A percentile compares a stretch with the other conserved stretches of the same genome.
Evolutionary conservation across 208 protist genomes (phyloP).

Genomic region (Porcisia hertigi): DNA sequence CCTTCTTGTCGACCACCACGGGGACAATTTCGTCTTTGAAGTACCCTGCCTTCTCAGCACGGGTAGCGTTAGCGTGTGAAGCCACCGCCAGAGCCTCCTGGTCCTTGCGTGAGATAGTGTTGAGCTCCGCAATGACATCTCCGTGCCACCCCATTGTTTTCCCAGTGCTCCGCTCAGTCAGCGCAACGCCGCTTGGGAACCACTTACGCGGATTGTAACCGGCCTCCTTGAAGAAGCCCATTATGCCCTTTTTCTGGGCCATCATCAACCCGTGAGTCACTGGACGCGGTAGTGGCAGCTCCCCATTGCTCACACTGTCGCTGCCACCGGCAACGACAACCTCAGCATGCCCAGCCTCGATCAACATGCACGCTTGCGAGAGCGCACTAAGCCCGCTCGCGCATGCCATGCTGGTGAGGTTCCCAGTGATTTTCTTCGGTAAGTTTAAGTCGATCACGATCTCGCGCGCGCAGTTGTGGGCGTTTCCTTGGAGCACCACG

Average conservation of each 20-base stretch:
- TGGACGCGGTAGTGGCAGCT: conserved; percentile 55
- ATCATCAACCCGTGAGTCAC: conserved; percentile 61
- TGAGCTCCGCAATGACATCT: conserved; percentile 84
- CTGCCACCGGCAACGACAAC: conserved; percentile 87
- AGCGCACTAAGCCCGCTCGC: conserved; percentile 80
- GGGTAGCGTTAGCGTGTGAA: conserved; percentile 70
- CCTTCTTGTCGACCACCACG: conserved; percentile 41
- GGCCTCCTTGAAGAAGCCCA: conserved; percentile 59
- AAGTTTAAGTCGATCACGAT: conserved; percentile 88
- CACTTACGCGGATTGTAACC: conserved; percentile 67
- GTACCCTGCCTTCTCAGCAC: conserved; percentile 68
- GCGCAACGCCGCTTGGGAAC: conserved; percentile 54
- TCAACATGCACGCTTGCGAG: conserved; percentile 68
- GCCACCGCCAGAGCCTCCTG: conserved; percentile 74
- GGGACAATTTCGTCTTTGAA: conserved; percentile 80
- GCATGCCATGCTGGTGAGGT: conserved; percentile 85
- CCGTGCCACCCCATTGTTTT: conserved; percentile 92
- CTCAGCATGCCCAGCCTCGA: conserved; percentile 76
- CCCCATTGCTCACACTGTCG: conserved; percentile 81
- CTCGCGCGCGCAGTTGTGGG: conserved; percentile 83
- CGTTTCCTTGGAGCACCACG: conserved; percentile 77
- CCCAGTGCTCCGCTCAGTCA: conserved; percentile 82
- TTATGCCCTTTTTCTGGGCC: conserved; percentile 54
- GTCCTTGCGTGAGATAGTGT: conserved; percentile 58
- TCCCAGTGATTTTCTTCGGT: conserved; percentile 62